These are phyloP conservation scores for Penstemon newberryi DNA, from an alignment of 257 asterid genomes.

Conservation along the genomic window DNA sequence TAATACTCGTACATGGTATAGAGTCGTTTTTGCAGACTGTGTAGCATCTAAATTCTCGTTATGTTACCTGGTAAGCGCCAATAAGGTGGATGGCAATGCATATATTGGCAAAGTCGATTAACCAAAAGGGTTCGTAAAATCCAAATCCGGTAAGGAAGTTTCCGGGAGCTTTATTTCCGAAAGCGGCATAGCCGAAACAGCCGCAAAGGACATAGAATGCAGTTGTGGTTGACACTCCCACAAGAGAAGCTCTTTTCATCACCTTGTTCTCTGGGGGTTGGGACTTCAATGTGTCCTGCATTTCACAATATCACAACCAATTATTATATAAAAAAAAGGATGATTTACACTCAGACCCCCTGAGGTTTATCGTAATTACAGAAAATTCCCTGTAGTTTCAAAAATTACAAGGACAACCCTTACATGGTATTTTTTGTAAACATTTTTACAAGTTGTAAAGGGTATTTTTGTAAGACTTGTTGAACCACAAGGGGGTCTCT, in stretches of 20 bases:
- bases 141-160: slow-evolving; percentile 46
- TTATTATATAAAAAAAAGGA: too few relatives aligned
- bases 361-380: too few relatives aligned
- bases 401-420: too few relatives aligned
- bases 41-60: slow-evolving; percentile 2
- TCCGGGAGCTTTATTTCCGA: slow-evolving; percentile 42
- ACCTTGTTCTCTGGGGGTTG: slow-evolving; percentile 52
- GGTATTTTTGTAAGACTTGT: too few relatives aligned
- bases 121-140: slow-evolving; percentile 44
- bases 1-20: slow-evolving; percentile 30
- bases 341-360: too few relatives aligned
- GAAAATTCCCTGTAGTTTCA: too few relatives aligned
- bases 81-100: slow-evolving; percentile 42
- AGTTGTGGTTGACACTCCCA: slow-evolving; percentile 50
- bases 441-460: too few relatives aligned
- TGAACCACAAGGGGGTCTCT: too few relatives aligned
- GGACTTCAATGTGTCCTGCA: slow-evolving; percentile 54
- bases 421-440: too few relatives aligned
- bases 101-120: slow-evolving; percentile 41
- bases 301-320: not conserved
- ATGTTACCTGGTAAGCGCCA: slow-evolving; percentile 45
- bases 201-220: slow-evolving; percentile 52
- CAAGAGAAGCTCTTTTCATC: slow-evolving; percentile 54
- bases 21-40: not conserved
- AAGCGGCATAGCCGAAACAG: slow-evolving; percentile 56